Percentiles rank a stretch among this genome's conserved stretches.
Conservation (phyloP, 306 rosid species). For the Prunus campanulata region DNA sequence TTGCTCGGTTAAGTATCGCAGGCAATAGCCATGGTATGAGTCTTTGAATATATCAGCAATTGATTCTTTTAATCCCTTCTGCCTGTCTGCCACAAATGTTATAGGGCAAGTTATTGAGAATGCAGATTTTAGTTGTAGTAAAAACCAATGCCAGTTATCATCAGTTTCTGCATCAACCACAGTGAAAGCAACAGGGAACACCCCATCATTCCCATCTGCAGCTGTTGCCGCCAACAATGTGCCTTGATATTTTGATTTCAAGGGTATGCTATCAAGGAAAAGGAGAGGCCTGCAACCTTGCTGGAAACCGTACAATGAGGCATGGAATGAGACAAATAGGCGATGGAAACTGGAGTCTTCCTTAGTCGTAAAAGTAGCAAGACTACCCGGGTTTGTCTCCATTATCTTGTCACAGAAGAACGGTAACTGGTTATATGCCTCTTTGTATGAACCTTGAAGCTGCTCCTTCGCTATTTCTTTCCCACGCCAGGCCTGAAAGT, state of each 20-base stretch:
- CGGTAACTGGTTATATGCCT: constrained; percentile 87
- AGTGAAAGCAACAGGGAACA: constrained; percentile 91
- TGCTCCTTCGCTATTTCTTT: constrained; percentile 99
- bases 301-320: constrained; percentile 83
- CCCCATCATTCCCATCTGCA: constrained; percentile 83
- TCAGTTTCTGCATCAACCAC: constrained; percentile 87
- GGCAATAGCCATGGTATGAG: constrained; percentile 82
- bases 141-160: constrained; percentile 93
- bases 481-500: constrained; percentile 99
- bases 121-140: constrained; percentile 77
- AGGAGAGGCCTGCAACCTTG: constrained; percentile 96
- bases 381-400: constrained; percentile 92
- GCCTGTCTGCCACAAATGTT: constrained; percentile 92
- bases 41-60: constrained; percentile 67
- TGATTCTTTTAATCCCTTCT: constrained; percentile 73
- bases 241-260: constrained; percentile 95
- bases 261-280: constrained; percentile 75
- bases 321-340: constrained; percentile 87
- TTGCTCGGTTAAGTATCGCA: constrained; percentile 80
- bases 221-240: constrained; percentile 86
- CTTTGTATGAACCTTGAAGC: constrained; percentile 96
- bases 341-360: constrained; percentile 95
- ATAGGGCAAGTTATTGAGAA: constrained; percentile 63
- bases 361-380: constrained; percentile 79
- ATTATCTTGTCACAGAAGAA: constrained; percentile 78